A percentile compares a stretch with the other conserved stretches of the same genome.
These are phyloP conservation scores for Fomitopsis pinicola DNA, from an alignment of 1,284 basidiomycete genomes.

Conservation along the genomic window DNA sequence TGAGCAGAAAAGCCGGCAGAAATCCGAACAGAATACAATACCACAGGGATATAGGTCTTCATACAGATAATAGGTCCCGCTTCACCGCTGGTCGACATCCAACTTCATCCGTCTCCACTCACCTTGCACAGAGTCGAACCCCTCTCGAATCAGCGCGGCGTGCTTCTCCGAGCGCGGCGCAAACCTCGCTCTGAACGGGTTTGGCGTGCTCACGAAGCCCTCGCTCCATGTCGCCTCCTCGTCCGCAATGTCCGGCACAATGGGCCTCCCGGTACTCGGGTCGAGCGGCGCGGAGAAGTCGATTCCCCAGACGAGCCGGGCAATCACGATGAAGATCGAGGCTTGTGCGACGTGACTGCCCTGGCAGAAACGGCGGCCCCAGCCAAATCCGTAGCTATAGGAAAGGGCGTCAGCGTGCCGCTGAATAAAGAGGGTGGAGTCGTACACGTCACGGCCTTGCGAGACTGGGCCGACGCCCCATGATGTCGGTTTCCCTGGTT, in stretches of 20 bases:
- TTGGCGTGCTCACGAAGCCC: slow-evolving; percentile 24
- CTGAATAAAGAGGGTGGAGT: neutral
- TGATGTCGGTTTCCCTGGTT: slow-evolving; percentile 13
- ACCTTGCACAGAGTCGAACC: slow-evolving; percentile 23
- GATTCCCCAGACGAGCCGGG: slow-evolving; percentile 26
- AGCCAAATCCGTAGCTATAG: neutral
- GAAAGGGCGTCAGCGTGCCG: neutral
- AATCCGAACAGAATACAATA: too few relatives aligned
- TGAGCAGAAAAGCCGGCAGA: too few relatives aligned
- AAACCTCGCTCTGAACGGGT: slow-evolving; percentile 20
- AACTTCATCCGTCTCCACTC: slow-evolving; percentile 24
- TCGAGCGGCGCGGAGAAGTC: slow-evolving; percentile 24
- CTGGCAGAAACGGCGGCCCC: slow-evolving; percentile 23
- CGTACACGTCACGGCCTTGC: slow-evolving; percentile 21
- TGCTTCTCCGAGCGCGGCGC: slow-evolving; percentile 21
- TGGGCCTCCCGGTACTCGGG: slow-evolving; percentile 17
- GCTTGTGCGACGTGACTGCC: slow-evolving; percentile 25
- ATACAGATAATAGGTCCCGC: too few relatives aligned
- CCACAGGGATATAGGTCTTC: too few relatives aligned
- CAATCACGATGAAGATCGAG: slow-evolving; percentile 26
- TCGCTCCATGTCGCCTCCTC: slow-evolving; percentile 24
- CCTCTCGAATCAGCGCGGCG: slow-evolving; percentile 16
- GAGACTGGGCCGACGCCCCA: slow-evolving; percentile 25
- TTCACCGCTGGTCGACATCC: slow-evolving; percentile 15
- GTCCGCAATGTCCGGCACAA: slow-evolving; percentile 23